These are phyloP conservation scores for Elongisporangium anandrum DNA, from an alignment of 352 stramenopile species.

Conservation along the genomic window DNA sequence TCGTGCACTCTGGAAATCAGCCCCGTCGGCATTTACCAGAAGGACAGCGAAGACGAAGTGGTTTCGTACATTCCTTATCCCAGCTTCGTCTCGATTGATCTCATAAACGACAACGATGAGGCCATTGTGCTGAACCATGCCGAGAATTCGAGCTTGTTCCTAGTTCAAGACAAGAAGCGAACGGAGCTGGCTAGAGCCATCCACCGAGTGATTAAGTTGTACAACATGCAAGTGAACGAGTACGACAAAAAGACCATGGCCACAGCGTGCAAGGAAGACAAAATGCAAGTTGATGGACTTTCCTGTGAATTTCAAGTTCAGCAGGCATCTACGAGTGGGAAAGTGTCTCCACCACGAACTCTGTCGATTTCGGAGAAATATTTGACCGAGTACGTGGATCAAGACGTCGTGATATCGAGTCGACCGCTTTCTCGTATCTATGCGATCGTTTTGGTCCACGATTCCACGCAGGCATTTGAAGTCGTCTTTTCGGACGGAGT, in stretches of 20 bases:
- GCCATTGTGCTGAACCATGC: conserved; percentile 74
- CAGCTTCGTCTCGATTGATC: conserved; percentile 75
- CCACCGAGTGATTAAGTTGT: conserved; percentile 63
- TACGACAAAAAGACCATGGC: conserved; percentile 82
- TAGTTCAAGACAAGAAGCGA: conserved; percentile 43
- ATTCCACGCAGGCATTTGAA: conserved; percentile 62
- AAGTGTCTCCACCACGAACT: conserved; percentile 33
- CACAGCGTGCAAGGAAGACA: conserved; percentile 43
- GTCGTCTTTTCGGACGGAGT: conserved; percentile 74
- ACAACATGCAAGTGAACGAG: conserved; percentile 80
- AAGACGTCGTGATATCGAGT: conserved; percentile 54
- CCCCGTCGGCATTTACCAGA: conserved; percentile 73
- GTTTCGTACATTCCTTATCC: conserved; percentile 83
- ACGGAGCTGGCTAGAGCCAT: conserved; percentile 72
- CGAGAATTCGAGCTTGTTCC: conserved; percentile 79
- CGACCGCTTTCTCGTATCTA: conserved; percentile 70
- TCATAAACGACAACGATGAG: conserved; percentile 73
- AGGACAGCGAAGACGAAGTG: conserved; percentile 65
- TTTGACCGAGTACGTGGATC: conserved; percentile 56
- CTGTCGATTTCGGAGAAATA: conserved; percentile 69
- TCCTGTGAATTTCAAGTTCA: conserved; percentile 72
- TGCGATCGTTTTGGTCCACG: conserved; percentile 58
- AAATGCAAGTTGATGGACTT: conserved; percentile 21
- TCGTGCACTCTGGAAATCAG: conserved; percentile 64
- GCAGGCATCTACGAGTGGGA: conserved; percentile 12